A percentile compares a stretch with the other conserved stretches of the same genome.
phyloP scores from a whole-genome alignment of 345 rosid genomes.

The Rhodamnia argentea region DNA sequence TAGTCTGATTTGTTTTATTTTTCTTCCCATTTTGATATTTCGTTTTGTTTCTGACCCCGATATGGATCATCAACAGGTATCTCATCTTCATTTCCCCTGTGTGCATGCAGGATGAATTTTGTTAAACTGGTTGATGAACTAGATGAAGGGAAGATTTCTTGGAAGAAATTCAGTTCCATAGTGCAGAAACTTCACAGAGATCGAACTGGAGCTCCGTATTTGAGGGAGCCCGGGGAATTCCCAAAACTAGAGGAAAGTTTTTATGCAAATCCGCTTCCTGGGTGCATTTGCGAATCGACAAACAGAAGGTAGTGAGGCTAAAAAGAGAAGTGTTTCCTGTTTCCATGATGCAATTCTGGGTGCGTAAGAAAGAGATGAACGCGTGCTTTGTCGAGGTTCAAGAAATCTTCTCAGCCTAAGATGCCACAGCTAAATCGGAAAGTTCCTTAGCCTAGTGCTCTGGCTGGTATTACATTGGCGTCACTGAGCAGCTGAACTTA shows the following conservation, averaged over 20 bases:
- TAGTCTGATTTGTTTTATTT: not conserved
- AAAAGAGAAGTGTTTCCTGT: not conserved
- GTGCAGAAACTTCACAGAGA: conserved; percentile 74
- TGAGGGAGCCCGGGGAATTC: conserved; percentile 63
- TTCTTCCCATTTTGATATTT: not conserved
- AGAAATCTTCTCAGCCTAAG: not conserved
- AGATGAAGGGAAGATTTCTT: conserved; percentile 64
- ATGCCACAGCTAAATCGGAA: not conserved
- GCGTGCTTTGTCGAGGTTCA: not conserved
- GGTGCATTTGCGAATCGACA: conserved; percentile 62
- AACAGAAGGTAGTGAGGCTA: conserved; percentile 6
- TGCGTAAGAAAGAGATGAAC: not conserved
- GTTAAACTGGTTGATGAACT: conserved; percentile 71
- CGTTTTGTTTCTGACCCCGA: not conserved
- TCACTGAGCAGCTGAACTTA: not conserved
- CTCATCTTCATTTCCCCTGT: not conserved
- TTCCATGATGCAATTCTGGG: not conserved
- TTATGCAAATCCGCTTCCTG: conserved; percentile 81
- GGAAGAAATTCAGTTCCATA: conserved; percentile 81
- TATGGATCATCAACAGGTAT: not conserved
- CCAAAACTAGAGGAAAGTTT: conserved; percentile 94
- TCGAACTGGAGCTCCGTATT: conserved; percentile 64
- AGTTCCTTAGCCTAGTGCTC: not conserved
- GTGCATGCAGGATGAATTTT: conserved; percentile 63
- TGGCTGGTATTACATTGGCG: not conserved